phyloP scores from a whole-genome alignment of 2,329 filamentous ascomycete species.

The Ustulina deusta region DNA sequence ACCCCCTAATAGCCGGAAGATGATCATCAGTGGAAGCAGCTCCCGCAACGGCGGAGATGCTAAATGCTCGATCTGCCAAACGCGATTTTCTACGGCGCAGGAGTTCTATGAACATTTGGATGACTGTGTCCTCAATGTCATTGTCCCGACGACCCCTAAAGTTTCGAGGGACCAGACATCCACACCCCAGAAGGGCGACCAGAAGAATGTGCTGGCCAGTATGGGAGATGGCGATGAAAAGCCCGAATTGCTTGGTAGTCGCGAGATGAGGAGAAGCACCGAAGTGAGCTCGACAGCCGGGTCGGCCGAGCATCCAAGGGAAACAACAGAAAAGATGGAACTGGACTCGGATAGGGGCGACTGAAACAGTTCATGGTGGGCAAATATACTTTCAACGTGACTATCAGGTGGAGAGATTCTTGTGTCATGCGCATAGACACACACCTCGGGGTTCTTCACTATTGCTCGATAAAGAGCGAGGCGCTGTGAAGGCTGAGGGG shows the following conservation, averaged over 20 bases:
- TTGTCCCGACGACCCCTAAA: constrained; percentile 61
- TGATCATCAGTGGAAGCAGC: constrained; percentile 51
- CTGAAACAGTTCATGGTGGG: neutral
- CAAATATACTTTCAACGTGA: neutral
- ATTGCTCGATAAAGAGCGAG: constrained; percentile 5
- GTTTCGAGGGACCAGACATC: constrained; percentile 44
- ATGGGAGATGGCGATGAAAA: constrained; percentile 46
- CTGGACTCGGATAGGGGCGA: constrained; percentile 49
- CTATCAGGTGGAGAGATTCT: neutral
- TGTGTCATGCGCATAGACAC: neutral
- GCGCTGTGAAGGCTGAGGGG: neutral
- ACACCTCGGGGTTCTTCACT: neutral
- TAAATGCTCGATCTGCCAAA: constrained; percentile 90
- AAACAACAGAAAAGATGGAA: constrained; percentile 48
- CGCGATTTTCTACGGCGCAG: constrained; percentile 83
- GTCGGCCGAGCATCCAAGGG: constrained; percentile 41
- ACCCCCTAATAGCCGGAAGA: constrained; percentile 90
- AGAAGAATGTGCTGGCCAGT: constrained; percentile 40
- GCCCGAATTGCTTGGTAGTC: constrained; percentile 28
- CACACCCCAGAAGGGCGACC: constrained; percentile 46
- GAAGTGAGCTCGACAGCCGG: constrained; percentile 38
- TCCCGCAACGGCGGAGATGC: constrained; percentile 70
- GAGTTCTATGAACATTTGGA: constrained; percentile 98
- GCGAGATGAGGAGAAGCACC: constrained; percentile 35
- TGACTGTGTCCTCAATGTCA: constrained; percentile 70